Evolutionary conservation across 1,284 basidiomycete genomes (phyloP).

Genomic region (Apiotrichum sp.): DNA sequence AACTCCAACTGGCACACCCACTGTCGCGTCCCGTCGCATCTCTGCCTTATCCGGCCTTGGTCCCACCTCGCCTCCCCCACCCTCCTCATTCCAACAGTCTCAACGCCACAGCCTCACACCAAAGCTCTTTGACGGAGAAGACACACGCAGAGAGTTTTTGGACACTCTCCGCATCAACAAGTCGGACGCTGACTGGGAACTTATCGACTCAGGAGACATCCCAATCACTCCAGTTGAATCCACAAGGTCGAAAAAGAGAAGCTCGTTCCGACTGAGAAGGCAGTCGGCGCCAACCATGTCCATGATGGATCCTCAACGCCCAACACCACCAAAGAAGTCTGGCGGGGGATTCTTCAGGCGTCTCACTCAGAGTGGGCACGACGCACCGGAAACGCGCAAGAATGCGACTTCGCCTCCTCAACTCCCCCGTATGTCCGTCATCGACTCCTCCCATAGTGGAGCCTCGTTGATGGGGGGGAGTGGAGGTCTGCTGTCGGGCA

Average conservation of each 20-base stretch:
- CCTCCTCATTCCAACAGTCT: background rate
- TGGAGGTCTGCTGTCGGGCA: slow-evolving; percentile 2
- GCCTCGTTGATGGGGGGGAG: background rate
- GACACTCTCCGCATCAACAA: slow-evolving; percentile 6
- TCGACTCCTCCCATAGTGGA: background rate
- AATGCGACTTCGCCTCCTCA: slow-evolving; percentile 1
- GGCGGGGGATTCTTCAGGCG: slow-evolving; percentile 11
- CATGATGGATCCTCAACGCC: slow-evolving; percentile 2
- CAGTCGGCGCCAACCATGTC: slow-evolving; percentile 4
- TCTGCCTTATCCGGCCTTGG: background rate
- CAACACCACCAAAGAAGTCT: slow-evolving; percentile 7
- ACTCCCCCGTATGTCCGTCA: slow-evolving; percentile 8
- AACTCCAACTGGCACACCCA: background rate
- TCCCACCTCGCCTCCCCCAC: background rate
- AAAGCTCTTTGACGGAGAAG: slow-evolving; percentile 12
- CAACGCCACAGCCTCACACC: background rate
- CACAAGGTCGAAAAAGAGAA: background rate
- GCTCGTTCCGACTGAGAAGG: background rate
- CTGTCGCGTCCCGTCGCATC: background rate
- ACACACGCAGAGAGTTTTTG: slow-evolving; percentile 11
- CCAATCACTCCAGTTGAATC: background rate
- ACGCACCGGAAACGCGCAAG: background rate
- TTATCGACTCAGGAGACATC: slow-evolving; percentile 5
- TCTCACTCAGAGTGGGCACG: slow-evolving; percentile 4
- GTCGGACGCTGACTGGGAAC: slow-evolving; percentile 16